Percentiles rank a stretch among this genome's conserved stretches.
Evolutionary conservation across 306 rosid genomes (phyloP).

Genomic region (Argentina anserina): DNA sequence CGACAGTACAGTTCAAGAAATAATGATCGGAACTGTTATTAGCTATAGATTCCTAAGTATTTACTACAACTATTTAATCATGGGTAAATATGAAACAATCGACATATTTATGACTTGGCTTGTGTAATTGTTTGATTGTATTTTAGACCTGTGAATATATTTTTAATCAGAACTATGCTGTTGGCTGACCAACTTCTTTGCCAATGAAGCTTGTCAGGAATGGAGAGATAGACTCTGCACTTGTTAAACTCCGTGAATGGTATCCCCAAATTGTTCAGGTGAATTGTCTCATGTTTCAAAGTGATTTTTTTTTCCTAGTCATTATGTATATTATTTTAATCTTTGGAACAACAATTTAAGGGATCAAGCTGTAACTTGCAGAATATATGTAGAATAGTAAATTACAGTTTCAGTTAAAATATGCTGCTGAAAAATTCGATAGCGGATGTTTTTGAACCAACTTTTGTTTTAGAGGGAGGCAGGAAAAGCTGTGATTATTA

Average conservation of each 20-base stretch:
- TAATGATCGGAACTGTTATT: not conserved
- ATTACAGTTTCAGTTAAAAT: not conserved
- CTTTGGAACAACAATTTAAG: not conserved
- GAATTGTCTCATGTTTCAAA: constrained; percentile 27
- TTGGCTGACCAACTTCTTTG: constrained; percentile 32
- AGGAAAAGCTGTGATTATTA: not conserved
- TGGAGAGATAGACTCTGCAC: constrained; percentile 82
- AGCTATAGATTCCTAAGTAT: not conserved
- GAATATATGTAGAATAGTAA: not conserved
- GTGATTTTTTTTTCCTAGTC: not conserved
- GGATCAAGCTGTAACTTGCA: not conserved
- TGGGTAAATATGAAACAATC: not conserved
- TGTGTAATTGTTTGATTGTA: not conserved
- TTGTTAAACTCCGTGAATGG: constrained; percentile 81
- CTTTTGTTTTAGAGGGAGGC: not conserved
- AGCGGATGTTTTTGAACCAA: not conserved
- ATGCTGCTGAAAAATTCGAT: not conserved
- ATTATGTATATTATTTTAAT: constrained; percentile 8
- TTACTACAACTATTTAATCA: not conserved
- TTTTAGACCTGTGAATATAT: not conserved
- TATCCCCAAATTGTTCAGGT: constrained; percentile 95
- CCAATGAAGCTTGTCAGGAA: constrained; percentile 72
- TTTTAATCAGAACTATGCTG: constrained; percentile 18
- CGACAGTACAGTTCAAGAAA: not conserved
- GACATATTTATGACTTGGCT: not conserved